Evolutionary conservation across 2,329 filamentous ascomycete species (phyloP).

Genomic region (Alternaria dauci): DNA sequence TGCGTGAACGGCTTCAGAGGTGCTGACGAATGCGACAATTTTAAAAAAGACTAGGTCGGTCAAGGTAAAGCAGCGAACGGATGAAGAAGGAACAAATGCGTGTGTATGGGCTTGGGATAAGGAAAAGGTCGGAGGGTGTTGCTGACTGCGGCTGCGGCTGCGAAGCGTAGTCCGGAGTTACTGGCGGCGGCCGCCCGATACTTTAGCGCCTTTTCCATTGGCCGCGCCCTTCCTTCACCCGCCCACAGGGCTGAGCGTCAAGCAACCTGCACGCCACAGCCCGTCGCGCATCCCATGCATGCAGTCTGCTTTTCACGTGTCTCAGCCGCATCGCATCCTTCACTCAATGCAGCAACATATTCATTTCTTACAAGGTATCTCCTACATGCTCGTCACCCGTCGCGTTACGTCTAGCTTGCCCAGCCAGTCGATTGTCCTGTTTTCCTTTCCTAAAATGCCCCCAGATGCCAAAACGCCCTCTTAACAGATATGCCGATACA

Average conservation of each 20-base stretch:
- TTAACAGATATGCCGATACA: conserved; percentile 12
- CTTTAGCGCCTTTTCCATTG: conserved; percentile 5
- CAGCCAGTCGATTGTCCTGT: not conserved
- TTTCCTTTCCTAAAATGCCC: conserved; percentile 4
- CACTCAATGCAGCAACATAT: not conserved
- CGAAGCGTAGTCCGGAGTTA: conserved; percentile 9
- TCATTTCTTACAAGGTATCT: conserved; percentile 2
- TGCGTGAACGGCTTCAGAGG: not conserved
- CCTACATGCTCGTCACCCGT: not conserved
- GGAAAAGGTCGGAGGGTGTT: conserved; percentile 11
- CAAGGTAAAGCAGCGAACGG: conserved; percentile 7
- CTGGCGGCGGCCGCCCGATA: conserved; percentile 11
- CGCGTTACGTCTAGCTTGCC: not conserved
- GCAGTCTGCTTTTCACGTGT: conserved; percentile 8
- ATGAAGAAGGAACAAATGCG: conserved; percentile 15
- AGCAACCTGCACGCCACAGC: not conserved
- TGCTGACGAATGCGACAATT: not conserved
- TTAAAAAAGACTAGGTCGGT: not conserved
- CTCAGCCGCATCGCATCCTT: conserved; percentile 5
- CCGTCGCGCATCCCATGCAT: conserved; percentile 13
- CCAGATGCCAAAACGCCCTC: conserved; percentile 11
- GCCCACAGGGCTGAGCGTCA: not conserved
- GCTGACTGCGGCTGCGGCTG: conserved; percentile 1
- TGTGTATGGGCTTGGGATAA: conserved; percentile 1
- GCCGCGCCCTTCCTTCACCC: not conserved